Evolutionary conservation across 805 yeast genomes (phyloP), one percentile per base, ranked within the genome.

Genomic region (Metschnikowia vanudenii): DNA sequence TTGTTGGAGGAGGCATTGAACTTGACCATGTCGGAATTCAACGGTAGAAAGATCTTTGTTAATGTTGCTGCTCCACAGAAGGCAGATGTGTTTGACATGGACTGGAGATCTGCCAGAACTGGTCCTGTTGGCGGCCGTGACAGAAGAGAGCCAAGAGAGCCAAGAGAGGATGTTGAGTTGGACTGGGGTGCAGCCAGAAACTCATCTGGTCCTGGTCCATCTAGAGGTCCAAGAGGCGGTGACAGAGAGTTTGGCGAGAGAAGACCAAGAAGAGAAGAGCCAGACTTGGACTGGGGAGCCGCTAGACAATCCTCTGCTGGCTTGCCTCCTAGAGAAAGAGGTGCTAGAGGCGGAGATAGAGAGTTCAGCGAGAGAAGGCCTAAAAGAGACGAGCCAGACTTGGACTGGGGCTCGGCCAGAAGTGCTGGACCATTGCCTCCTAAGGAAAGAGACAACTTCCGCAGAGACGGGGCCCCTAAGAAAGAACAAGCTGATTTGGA

Each of bases 21-120:
- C 43, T 71, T 79, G 52, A 69, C 74, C 49, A 65, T 67, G 52
- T 53, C 73, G 41, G 72, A 71, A 32, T 65, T 78, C 54, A 69
- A 70, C 46, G 81, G 79, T 31, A 71, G 82, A 64, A 71, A 69
- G 59, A 70, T 76, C 50, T 79, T 67, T 50, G 79, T 80, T 45
- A 75, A 74, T 52, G 84, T 80, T 39, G 84, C 84, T 37, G 82
- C 83, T 33, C 84, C 84, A 13, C 75, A 70, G 49, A 77, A 69
- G 51, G 70, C 64, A 40, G 74, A 69, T 42, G 68, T 71, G 37
- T 68, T 69, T 46, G 76, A 73, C 43, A 63, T 69, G 53, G 81
- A 78, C 63, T 71, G 78, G 78, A 60, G 73, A 56, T 61, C 63
- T 22, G 62, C 63, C 38, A 62, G 71, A 64, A 46, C 61, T 49